Evolutionary conservation across 2,329 filamentous ascomycete genomes (phyloP).

Genomic region (Clathrospora elynae): DNA sequence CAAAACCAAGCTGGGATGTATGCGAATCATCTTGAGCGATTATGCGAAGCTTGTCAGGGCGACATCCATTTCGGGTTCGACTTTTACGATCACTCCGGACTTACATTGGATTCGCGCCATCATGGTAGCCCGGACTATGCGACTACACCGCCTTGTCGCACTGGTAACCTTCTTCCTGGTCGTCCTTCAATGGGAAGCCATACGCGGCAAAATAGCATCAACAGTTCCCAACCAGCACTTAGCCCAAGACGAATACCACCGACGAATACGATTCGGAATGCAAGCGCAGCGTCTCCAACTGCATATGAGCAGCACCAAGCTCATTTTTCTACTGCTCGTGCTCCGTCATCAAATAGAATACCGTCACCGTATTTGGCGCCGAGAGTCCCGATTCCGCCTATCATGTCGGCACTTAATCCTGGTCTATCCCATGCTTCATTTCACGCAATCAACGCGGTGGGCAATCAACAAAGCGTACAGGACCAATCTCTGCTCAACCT

Average conservation of each 20-base stretch:
- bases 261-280: slow-evolving; percentile 5
- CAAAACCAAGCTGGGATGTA: slow-evolving; percentile 36
- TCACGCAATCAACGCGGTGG: neutral
- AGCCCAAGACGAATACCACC: slow-evolving; percentile 20
- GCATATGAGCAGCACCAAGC: slow-evolving; percentile 11
- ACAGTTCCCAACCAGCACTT: slow-evolving; percentile 17
- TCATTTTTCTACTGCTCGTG: neutral
- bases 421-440: slow-evolving; percentile 3
- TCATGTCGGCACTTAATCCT: neutral
- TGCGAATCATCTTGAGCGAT: slow-evolving; percentile 31
- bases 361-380: slow-evolving; percentile 5
- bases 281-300: slow-evolving; percentile 6
- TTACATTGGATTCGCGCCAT: slow-evolving; percentile 21
- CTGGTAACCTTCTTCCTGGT: slow-evolving; percentile 11
- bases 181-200: slow-evolving; percentile 5
- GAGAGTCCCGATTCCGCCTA: slow-evolving; percentile 2
- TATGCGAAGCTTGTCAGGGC: slow-evolving; percentile 28
- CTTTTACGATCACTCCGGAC: slow-evolving; percentile 42
- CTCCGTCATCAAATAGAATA: slow-evolving; percentile 2
- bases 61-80: slow-evolving; percentile 33
- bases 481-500: slow-evolving; percentile 40
- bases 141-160: slow-evolving; percentile 22
- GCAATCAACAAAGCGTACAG: slow-evolving; percentile 27
- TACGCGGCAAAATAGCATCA: slow-evolving; percentile 22
- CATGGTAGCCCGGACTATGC: slow-evolving; percentile 24